phyloP scores from a whole-genome alignment of 1,284 basidiomycete species.

The Cryptococcus wingfieldii region DNA sequence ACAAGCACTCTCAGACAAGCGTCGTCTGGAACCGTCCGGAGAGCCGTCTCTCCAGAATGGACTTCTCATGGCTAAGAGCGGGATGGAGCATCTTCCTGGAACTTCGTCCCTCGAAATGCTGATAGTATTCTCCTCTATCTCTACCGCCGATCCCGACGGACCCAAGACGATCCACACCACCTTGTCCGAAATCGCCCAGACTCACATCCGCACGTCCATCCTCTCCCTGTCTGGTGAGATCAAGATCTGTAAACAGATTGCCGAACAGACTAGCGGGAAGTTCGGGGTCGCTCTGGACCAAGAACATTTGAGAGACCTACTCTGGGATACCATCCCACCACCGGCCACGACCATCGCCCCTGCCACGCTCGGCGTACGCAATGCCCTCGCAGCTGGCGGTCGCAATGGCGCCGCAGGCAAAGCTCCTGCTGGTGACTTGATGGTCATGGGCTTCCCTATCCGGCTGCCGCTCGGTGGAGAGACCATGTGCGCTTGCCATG shows the following conservation, averaged over 20 bases:
- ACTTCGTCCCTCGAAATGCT: constrained; percentile 94
- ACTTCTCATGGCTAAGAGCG: constrained; percentile 87
- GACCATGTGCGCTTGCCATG: constrained; percentile 88
- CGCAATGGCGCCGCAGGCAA: constrained; percentile 10
- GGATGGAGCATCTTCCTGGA: constrained; percentile 87
- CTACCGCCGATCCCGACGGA: constrained; percentile 94
- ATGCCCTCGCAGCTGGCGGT: constrained; percentile 54
- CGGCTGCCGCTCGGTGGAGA: constrained; percentile 78
- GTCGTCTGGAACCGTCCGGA: constrained; percentile 81
- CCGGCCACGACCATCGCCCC: constrained; percentile 65
- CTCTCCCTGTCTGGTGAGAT: constrained; percentile 93
- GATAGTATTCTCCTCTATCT: constrained; percentile 88
- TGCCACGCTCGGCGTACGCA: constrained; percentile 37
- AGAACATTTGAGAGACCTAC: constrained; percentile 88
- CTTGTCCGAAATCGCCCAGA: constrained; percentile 70
- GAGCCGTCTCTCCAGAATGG: constrained; percentile 96
- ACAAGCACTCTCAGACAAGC: constrained; percentile 75
- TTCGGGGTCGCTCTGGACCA: constrained; percentile 97
- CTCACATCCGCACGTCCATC: constrained; percentile 83
- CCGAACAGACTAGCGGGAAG: constrained; percentile 80
- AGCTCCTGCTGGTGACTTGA: constrained; percentile 76
- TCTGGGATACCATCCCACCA: constrained; percentile 94
- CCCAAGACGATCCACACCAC: constrained; percentile 73
- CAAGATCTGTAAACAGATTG: constrained; percentile 90
- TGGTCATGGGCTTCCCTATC: constrained; percentile 99